These are phyloP conservation scores for Epichloe brachyelytri DNA, from an alignment of 2,329 filamentous ascomycete genomes.

Conservation along the genomic window DNA sequence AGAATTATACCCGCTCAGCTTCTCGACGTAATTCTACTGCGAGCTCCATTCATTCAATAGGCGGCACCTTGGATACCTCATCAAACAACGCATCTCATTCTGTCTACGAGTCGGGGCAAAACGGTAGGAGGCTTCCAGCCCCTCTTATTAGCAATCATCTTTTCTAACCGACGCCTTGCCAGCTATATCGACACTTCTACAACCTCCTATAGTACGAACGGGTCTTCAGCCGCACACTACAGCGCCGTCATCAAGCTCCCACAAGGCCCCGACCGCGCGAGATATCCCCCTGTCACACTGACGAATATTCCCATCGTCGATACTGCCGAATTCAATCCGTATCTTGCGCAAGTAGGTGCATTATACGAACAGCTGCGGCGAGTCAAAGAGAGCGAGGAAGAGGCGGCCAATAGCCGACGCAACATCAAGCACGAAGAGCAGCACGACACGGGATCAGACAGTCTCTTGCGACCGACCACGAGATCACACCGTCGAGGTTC, in stretches of 20 bases:
- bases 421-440: slow-evolving; percentile 30
- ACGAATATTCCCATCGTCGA: slow-evolving; percentile 81
- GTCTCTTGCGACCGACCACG: slow-evolving; percentile 31
- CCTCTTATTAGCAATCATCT: background rate
- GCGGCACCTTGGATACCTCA: slow-evolving; percentile 67
- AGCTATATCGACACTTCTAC: slow-evolving; percentile 90
- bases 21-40: slow-evolving; percentile 68
- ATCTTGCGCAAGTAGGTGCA: slow-evolving; percentile 72
- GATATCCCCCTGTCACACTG: slow-evolving; percentile 91
- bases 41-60: slow-evolving; percentile 79
- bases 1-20: slow-evolving; percentile 31
- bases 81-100: slow-evolving; percentile 41
- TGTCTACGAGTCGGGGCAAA: slow-evolving; percentile 62
- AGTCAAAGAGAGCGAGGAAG: slow-evolving; percentile 64
- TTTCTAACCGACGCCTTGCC: background rate
- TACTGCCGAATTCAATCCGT: slow-evolving; percentile 65
- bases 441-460: slow-evolving; percentile 26
- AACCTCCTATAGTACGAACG: slow-evolving; percentile 79
- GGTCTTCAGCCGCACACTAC: slow-evolving; percentile 70
- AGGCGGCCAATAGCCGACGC: slow-evolving; percentile 33
- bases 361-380: slow-evolving; percentile 83
- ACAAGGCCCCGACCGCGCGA: slow-evolving; percentile 70
- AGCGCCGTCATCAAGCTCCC: slow-evolving; percentile 54
- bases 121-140: slow-evolving; percentile 41
- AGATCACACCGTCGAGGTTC: slow-evolving; percentile 22